Base-by-base conservation (phyloP, 148 eudicot genomes). In the Pharnaceum exiguum region DNA sequence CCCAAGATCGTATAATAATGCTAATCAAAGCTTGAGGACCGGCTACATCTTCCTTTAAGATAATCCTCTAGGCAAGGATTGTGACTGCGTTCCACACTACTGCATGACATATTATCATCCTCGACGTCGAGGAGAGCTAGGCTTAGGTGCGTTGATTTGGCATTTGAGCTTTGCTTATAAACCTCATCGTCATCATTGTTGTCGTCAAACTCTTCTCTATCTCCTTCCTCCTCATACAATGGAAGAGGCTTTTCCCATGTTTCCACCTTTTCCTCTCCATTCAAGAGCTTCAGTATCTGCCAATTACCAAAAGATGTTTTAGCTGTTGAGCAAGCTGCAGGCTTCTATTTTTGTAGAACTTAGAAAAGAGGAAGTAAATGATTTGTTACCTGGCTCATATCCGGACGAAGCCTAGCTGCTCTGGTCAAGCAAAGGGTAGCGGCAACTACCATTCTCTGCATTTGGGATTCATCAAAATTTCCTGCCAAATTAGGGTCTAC, bases 341-440 rank as follows among this genome's bases (percentile, higher is more conserved):
- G n/a, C n/a, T n/a, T n/a, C n/a, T n/a, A n/a, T n/a, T n/a, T n/a
- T n/a, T n/a, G n/a, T n/a, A n/a, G n/a, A n/a, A n/a, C n/a, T n/a
- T n/a, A 28, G 7, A 42, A 39, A 27, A 1, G 42, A 37, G 2
- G 13, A 38, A 7, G 21, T 19, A 1, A 11, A 17, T 29, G n/a
- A 51, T 18, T 44, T 5, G 36, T 38, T 39, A 91, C 98, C 95
- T 85, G 84, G 71, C 46, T 74, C 87, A 89, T 89, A 35, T 69
- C 72, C 44, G 99, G 99, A 46, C 96, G 95, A 56, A 84, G 86
- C 25, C 95, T 59, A 50, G 96, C 82, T 12, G 95, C 66, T 60
- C 85, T 84, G 36, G 84, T 82, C 38, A 94, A 81, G 70, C 99
- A 94, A 29, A 89, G 76, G 21, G 78, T 74, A 46, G 91, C 96